A percentile compares a stretch with the other conserved stretches of the same genome.
These are phyloP conservation scores for Protomyces arabidopsidicola DNA, from an alignment of 1,139 yeast genomes.

Conservation along the genomic window DNA sequence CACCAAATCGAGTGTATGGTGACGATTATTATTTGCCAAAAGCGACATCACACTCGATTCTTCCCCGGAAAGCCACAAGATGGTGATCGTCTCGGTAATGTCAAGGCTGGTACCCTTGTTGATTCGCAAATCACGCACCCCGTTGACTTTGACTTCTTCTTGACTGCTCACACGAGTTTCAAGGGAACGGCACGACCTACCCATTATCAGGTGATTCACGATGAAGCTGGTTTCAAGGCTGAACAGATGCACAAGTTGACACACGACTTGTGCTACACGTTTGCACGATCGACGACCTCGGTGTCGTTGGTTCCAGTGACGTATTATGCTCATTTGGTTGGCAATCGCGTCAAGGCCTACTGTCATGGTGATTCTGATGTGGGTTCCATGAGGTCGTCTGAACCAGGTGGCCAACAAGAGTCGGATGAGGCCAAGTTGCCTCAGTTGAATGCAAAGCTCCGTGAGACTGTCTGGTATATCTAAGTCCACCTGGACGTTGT, in stretches of 20 bases:
- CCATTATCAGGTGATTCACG: conserved; percentile 39
- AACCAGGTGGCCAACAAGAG: neutral
- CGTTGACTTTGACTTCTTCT: conserved; percentile 37
- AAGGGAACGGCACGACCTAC: conserved; percentile 41
- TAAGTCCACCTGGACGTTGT: neutral
- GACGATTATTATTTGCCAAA: conserved; percentile 37
- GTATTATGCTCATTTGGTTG: conserved; percentile 37
- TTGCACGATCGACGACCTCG: conserved; percentile 39
- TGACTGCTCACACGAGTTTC: conserved; percentile 39
- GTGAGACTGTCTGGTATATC: conserved; percentile 27
- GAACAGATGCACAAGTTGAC: conserved; percentile 37
- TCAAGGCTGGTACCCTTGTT: conserved; percentile 38
- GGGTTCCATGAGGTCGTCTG: neutral
- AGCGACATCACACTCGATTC: conserved; percentile 38
- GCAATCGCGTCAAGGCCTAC: conserved; percentile 39
- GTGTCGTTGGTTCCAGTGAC: conserved; percentile 40
- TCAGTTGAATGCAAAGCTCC: conserved; percentile 5
- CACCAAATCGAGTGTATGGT: conserved; percentile 36
- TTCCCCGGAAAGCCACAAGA: conserved; percentile 35
- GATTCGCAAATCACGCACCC: conserved; percentile 39
- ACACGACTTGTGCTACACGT: conserved; percentile 37
- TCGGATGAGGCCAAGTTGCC: conserved; percentile 1
- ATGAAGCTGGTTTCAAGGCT: conserved; percentile 37
- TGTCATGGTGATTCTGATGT: conserved; percentile 12
- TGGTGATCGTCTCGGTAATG: conserved; percentile 36